Base-by-base conservation (phyloP, 768 basidiomycete species). In the Megacollybia marginata region DNA sequence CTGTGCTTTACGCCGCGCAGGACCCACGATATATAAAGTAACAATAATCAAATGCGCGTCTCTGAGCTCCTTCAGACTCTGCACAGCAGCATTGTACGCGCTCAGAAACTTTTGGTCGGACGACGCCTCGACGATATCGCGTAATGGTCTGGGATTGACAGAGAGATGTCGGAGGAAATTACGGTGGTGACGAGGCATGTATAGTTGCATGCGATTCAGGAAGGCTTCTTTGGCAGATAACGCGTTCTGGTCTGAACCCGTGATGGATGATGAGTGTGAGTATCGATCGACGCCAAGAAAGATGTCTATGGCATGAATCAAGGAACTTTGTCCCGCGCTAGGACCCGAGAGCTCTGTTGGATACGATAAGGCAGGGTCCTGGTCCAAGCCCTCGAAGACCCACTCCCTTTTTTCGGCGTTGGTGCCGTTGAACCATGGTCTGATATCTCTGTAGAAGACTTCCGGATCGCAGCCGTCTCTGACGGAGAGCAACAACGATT, bases 181-280 rank as follows among this genome's bases (percentile, higher is more conserved):
- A 23, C 88, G 83, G 60, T 92, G 89, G 54, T 83, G 79, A 10
- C 79, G 74, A 6, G 90, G 88, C 90, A 92, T 92, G 65, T 92
- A 92, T 7, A 69, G 64, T 48, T 85, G 77, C 88, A 91, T 89
- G 33, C 84, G 75, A 45, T 76, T 69, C 49, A 91, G 74, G 60
- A 89, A 83, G 7, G 78, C 61, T 4, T 56, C 59, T 42, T 63
- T 59, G 13, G 57, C 60, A 28, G 23, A 28, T 28, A 28, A 28
- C 51, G 57, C 57, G 49, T 33, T 51, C 49, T 46, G 55, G 52
- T 10, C 35, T 28, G 18, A 20, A 9, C 65, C 64, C 18, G 62
- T 63, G 2, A 62, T 49, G 36, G 43, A 46, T 1, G 47, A 44
- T 2, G 62, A 59, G 49, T 65, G 65, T 33, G 69, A 68, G 49